Evolutionary conservation across 2,329 filamentous ascomycete genomes (phyloP).

Genomic region (Venturia pyrina): DNA sequence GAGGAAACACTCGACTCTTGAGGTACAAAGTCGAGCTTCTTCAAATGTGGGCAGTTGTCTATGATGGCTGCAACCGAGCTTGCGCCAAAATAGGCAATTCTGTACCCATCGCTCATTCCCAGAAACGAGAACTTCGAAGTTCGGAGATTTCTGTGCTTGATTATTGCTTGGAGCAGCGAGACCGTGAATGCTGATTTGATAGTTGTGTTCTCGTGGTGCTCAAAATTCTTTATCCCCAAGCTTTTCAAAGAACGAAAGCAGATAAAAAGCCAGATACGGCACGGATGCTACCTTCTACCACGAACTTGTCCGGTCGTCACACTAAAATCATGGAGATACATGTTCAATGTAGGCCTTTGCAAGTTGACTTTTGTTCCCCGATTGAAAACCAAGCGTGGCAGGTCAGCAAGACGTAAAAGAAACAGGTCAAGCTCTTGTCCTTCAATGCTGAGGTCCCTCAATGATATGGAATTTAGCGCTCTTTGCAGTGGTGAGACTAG

Average conservation of each 20-base stretch:
- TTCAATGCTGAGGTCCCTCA: background rate
- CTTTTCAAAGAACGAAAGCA: constrained; percentile 6
- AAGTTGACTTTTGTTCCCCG: background rate
- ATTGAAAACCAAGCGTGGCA: background rate
- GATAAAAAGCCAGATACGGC: background rate
- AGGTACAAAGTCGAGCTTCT: constrained; percentile 3
- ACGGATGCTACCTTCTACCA: background rate
- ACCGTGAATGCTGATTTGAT: background rate
- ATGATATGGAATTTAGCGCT: background rate
- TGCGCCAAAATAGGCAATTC: background rate
- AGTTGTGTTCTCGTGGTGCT: background rate
- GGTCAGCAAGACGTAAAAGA: background rate
- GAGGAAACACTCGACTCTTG: constrained; percentile 1
- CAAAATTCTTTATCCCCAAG: background rate
- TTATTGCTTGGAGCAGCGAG: background rate
- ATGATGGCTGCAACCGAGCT: background rate
- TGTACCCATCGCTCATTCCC: background rate
- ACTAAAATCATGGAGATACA: background rate
- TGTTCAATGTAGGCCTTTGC: background rate
- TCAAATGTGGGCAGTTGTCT: background rate
- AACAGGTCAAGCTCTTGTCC: background rate
- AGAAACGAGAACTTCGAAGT: background rate
- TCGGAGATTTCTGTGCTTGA: constrained; percentile 5
- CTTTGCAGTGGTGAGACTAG: background rate
- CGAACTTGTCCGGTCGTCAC: background rate